Base-by-base conservation (phyloP, 2,329 filamentous ascomycete species). In the Bipolaris victoriae region DNA sequence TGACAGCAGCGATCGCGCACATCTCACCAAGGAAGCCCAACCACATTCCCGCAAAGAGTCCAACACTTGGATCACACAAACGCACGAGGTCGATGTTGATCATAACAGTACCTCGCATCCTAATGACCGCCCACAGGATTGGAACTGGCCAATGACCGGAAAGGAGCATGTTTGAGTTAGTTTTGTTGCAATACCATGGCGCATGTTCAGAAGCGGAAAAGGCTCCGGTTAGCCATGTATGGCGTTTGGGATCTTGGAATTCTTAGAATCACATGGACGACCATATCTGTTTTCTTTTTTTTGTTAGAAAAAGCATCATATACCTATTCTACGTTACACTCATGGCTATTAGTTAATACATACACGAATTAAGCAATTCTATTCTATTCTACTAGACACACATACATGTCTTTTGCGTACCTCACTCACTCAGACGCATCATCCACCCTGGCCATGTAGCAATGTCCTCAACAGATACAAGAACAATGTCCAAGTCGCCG, bases 111-210 rank as follows among this genome's bases (percentile, higher is more conserved):
- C 55, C 16, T 50, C 55, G 10, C 49, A 20, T 18, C 29, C 35
- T 41, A 48, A 48, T 39, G 44, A 49, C 7, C 36, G 29, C 20
- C 40, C 56, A 10, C 54, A 63, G 13, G 56, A 62, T 16, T 64
- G 58, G 60, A 57, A 54, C 10, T 39, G 49, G 18, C 43, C 43
- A n/a, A 49, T 26, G 15, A 51, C 20, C 18, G 47, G 55, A 40
- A 56, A 44, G 29, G 62, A 64, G 51, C 58, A 64, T 31, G 58
- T 64, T 11, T 64, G 29, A 55, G 16, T 29, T 31, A 36, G 20
- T 20, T 33, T 46, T 46, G 16, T 26, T 24, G 10, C 9, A 22
- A 16, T 15, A 33, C 15, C 44, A 46, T 18, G 29, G 44, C 16
- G 15, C 18, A 20, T 35, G 13, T 13, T 16, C 13, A 15, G 4